phyloP scores from a whole-genome alignment of 2,329 filamentous ascomycete genomes.

The Hypomyces perniciosus region DNA sequence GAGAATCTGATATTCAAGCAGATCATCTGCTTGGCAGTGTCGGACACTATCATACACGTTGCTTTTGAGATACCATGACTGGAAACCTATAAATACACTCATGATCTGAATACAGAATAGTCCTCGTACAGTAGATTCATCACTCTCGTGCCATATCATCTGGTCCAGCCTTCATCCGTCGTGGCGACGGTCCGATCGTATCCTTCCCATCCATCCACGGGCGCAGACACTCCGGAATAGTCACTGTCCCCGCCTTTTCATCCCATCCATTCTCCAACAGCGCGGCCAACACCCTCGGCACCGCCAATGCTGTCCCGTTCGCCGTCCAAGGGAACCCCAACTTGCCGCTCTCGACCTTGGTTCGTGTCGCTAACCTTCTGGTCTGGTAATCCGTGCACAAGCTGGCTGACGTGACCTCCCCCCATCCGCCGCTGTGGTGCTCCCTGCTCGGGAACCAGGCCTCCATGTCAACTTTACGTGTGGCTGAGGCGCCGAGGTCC shows the following conservation, averaged over 20 bases:
- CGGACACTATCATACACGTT: no score
- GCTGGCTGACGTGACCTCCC: conserved; percentile 85
- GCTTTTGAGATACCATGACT: no score
- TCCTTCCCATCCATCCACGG: conserved; percentile 78
- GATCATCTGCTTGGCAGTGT: no score
- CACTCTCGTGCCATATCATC: conserved; percentile 1
- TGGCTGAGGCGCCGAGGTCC: conserved; percentile 85
- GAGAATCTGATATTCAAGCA: no score
- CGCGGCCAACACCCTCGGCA: conserved; percentile 83
- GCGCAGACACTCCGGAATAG: conserved; percentile 71
- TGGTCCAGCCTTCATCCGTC: conserved; percentile 20
- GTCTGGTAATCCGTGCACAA: conserved; percentile 95
- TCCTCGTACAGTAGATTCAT: no score
- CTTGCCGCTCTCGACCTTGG: conserved; percentile 48
- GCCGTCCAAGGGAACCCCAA: conserved; percentile 78
- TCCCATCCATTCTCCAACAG: conserved; percentile 90
- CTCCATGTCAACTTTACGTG: conserved; percentile 87
- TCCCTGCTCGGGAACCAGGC: conserved; percentile 82
- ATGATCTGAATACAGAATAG: no score
- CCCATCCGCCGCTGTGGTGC: conserved; percentile 54
- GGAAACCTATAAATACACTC: no score
- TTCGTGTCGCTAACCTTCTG: conserved; percentile 69
- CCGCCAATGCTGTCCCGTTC: conserved; percentile 89
- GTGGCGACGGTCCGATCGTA: conserved; percentile 43
- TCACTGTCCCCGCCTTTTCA: conserved; percentile 58